Conservation (phyloP, 108 stramenopile species). For the Phaeodactylum tricornutum region DNA sequence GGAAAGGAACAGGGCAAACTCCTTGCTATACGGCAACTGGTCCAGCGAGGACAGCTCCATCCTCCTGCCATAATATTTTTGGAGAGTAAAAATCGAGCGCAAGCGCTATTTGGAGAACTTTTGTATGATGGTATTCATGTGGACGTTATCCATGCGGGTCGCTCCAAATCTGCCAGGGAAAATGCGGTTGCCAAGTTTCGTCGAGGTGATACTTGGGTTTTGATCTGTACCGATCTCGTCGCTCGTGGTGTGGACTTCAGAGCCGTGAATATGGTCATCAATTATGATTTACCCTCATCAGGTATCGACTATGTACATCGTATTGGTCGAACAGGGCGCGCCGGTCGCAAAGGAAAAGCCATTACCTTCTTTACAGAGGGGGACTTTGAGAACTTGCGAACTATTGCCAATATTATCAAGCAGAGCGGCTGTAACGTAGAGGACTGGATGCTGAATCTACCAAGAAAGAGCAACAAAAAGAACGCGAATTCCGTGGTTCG, state of each 20-base stretch:
- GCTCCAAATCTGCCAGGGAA: conserved; percentile 80
- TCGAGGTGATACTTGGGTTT: conserved; percentile 92
- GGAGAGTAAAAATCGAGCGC: conserved; percentile 93
- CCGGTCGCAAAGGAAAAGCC: conserved; percentile 85
- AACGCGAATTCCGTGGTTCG: conserved; percentile 2
- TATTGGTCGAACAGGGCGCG: conserved; percentile 94
- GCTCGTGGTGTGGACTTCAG: conserved; percentile 97
- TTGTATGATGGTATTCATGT: conserved; percentile 87
- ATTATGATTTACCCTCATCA: conserved; percentile 91
- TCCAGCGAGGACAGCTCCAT: conserved; percentile 49
- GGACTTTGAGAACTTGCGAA: conserved; percentile 76
- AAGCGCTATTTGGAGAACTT: conserved; percentile 89
- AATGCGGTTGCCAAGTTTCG: conserved; percentile 87
- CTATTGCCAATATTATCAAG: conserved; percentile 94
- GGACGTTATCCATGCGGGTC: conserved; percentile 91
- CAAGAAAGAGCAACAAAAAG: conserved; percentile 21
- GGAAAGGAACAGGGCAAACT: conserved; percentile 97
- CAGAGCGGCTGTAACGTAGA: conserved; percentile 87
- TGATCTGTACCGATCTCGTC: conserved; percentile 97
- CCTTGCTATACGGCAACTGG: conserved; percentile 85
- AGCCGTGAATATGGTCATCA: conserved; percentile 94
- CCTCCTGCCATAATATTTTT: conserved; percentile 88
- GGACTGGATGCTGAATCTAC: conserved; percentile 85
- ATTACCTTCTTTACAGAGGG: conserved; percentile 95
- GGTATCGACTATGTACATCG: conserved; percentile 93